Evolutionary conservation across 768 basidiomycete genomes (phyloP), one percentile per base, ranked within the genome.

Genomic region (Cystobasidium tubakii): DNA sequence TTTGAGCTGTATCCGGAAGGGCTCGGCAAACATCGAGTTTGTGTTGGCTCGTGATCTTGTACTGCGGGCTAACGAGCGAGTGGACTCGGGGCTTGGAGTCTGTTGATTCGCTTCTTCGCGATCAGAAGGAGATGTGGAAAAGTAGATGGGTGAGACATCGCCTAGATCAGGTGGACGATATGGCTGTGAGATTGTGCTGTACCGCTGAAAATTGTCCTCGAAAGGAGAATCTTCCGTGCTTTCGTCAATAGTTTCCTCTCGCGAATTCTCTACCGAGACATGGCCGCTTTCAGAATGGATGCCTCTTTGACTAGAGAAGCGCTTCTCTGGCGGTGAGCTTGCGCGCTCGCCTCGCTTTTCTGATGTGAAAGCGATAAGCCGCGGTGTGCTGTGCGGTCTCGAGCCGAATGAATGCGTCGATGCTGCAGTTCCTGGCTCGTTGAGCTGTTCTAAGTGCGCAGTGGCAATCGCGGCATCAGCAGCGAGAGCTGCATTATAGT

Each of bases 361-460:
- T 53, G 62, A 50, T 1, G 72, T 69, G 67, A 79, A 79, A 2
- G 76, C 50, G 39, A 75, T 74, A 27, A 79, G 66, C 1, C 77
- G 75, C 0, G 77, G 73, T 36, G 29, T 29, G 19, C 63, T 66
- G 4, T 69, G 54, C 17, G 75, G 62, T 39, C 62, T 66, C 19
- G 73, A 73, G 0, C 69, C 74, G 27, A 23, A 23, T 4, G 73
- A 67, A 25, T 54, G n/a, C 36, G 27, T 17, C 21, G 53, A 57
- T 23, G 33, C 55, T 39, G 36, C 57, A 53, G 69, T 27, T 50
- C 27, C 72, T 42, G 39, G 67, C 31, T 46, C 73, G 17, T 50
- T 55, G n/a, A 70, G 39, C 13, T 65, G 25, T 36, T 74, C 43
- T 13, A 74, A 25, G 13, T 54, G 65, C 21, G 29, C 76, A 62